phyloP scores from a whole-genome alignment of 441 rosid genomes.

The Brassica hybrid region DNA sequence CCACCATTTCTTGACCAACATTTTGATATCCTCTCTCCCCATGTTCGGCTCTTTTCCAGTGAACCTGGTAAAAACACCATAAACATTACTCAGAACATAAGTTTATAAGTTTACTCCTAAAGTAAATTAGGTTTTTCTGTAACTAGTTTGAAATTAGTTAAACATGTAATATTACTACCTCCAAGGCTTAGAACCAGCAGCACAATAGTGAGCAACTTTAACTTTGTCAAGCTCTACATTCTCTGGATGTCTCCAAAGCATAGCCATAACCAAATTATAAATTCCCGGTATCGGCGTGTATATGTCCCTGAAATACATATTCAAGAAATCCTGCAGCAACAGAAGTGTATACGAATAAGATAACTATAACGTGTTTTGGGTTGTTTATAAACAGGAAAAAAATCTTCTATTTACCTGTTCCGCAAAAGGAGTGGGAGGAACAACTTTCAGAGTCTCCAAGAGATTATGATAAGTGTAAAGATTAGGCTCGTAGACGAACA shows the following conservation, averaged over 20 bases:
- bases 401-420: conserved; percentile 64
- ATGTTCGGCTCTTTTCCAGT: conserved; percentile 79
- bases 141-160: not conserved
- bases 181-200: conserved; percentile 58
- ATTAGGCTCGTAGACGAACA: conserved; percentile 78
- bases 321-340: conserved; percentile 65
- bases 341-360: not conserved
- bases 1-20: conserved; percentile 80
- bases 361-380: not conserved
- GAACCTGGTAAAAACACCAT: conserved; percentile 46
- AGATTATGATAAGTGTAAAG: conserved; percentile 53
- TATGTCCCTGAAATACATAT: conserved; percentile 69
- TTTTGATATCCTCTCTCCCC: conserved; percentile 76
- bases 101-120: too few relatives aligned
- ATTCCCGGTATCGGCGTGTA: conserved; percentile 65
- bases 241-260: conserved; percentile 88
- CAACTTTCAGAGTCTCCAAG: conserved; percentile 50
- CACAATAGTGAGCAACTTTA: conserved; percentile 83
- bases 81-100: not conserved
- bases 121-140: not conserved
- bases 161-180: conserved; percentile 27
- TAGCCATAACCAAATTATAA: conserved; percentile 79
- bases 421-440: conserved; percentile 73
- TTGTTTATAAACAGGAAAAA: not conserved
- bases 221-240: conserved; percentile 65